Conservation (phyloP, 257 asterid species). For the Gentiana straminea region DNA sequence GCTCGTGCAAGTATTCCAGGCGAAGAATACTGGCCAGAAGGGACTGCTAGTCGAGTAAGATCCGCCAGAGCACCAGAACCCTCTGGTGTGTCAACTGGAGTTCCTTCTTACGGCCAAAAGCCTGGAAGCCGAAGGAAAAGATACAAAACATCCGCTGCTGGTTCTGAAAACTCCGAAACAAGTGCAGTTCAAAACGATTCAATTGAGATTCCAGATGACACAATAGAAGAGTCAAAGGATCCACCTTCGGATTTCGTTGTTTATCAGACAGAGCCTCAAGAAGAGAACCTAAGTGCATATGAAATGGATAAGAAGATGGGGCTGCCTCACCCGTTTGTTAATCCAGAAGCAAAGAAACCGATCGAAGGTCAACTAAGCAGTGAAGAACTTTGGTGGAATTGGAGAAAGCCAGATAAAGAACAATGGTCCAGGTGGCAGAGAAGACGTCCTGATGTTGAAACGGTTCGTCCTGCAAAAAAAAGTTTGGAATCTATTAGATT, state of each 20-base stretch:
- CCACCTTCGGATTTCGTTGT: constrained; percentile 46
- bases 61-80: constrained; percentile 95
- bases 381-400: constrained; percentile 97
- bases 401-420: constrained; percentile 88
- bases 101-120: constrained; percentile 69
- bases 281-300: constrained; percentile 50
- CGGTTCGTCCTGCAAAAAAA: constrained; percentile 33
- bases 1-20: constrained; percentile 91
- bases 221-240: constrained; percentile 41
- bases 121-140: constrained; percentile 92
- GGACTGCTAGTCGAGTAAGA: constrained; percentile 67
- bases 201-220: constrained; percentile 31
- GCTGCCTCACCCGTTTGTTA: constrained; percentile 72
- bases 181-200: constrained; percentile 24
- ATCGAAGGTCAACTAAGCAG: constrained; percentile 57
- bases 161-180: constrained; percentile 30
- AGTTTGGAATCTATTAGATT: neutral
- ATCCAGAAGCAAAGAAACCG: constrained; percentile 61
- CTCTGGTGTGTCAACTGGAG: constrained; percentile 53
- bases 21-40: constrained; percentile 91
- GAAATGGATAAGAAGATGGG: constrained; percentile 71
- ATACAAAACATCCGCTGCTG: constrained; percentile 37
- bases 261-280: constrained; percentile 49
- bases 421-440: constrained; percentile 99
- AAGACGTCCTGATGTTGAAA: constrained; percentile 89